Evolutionary conservation across 2,329 filamentous ascomycete species (phyloP).

Genomic region (Thielaviopsis ethacetica): DNA sequence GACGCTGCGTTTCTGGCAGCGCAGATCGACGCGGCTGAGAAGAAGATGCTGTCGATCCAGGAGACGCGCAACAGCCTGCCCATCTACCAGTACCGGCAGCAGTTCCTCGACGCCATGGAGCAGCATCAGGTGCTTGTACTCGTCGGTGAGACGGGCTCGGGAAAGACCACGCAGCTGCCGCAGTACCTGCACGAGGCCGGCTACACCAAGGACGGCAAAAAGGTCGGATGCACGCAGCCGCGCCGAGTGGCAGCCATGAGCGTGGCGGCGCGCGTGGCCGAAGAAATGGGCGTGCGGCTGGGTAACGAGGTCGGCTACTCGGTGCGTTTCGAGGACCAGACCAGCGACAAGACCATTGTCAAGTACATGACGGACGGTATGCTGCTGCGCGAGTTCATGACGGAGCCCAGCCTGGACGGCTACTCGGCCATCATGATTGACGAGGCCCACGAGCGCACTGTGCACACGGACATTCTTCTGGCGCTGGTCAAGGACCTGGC

Average conservation of each 20-base stretch:
- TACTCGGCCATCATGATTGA: constrained; percentile 93
- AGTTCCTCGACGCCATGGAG: constrained; percentile 73
- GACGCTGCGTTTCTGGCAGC: constrained; percentile 67
- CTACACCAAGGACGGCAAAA: constrained; percentile 68
- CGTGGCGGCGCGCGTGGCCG: constrained; percentile 86
- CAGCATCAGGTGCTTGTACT: constrained; percentile 80
- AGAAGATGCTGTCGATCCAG: constrained; percentile 74
- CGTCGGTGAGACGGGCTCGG: constrained; percentile 85
- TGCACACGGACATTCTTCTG: constrained; percentile 80
- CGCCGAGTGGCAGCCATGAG: constrained; percentile 94
- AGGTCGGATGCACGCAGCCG: constrained; percentile 86
- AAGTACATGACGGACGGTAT: constrained; percentile 98
- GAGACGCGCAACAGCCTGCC: constrained; percentile 82
- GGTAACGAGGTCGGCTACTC: constrained; percentile 88
- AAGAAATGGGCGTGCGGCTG: constrained; percentile 80
- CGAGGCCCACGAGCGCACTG: constrained; percentile 86
- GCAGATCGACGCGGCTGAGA: constrained; percentile 75
- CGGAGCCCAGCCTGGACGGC: constrained; percentile 64
- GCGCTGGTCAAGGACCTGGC: constrained; percentile 81
- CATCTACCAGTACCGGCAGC: constrained; percentile 73
- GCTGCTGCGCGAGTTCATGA: constrained; percentile 77
- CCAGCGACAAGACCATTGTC: constrained; percentile 75
- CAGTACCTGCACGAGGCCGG: constrained; percentile 89
- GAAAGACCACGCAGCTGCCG: constrained; percentile 89
- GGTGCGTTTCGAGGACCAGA: constrained; percentile 88